Conservation (phyloP, 306 rosid species). For the Dryas drummondii region DNA sequence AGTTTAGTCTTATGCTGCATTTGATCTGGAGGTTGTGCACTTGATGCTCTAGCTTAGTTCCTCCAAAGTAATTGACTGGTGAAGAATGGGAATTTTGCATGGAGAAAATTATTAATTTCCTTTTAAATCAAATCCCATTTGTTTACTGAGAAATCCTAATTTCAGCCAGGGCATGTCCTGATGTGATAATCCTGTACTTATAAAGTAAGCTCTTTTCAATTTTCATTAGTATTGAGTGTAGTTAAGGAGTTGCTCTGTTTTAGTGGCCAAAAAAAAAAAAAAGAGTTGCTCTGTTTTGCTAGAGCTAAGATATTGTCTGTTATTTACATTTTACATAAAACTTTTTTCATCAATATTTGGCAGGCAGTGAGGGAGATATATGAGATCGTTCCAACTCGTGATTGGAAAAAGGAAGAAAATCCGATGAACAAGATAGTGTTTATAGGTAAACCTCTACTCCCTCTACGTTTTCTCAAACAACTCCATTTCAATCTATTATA, state of each 20-base stretch:
- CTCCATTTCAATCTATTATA: neutral
- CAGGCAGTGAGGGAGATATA: conserved; percentile 92
- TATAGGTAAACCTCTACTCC: conserved; percentile 50
- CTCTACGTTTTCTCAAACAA: neutral
- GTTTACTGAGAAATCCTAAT: too few relatives aligned
- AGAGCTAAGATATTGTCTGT: too few relatives aligned
- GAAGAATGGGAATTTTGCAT: neutral
- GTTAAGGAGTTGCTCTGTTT: too few relatives aligned
- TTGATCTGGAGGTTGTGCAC: neutral
- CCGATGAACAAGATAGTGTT: conserved; percentile 79
- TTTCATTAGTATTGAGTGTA: too few relatives aligned
- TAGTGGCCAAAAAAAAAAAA: too few relatives aligned
- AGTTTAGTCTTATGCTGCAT: neutral
- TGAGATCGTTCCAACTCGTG: conserved; percentile 86
- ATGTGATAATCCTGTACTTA: too few relatives aligned
- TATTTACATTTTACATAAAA: neutral
- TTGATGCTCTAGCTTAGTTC: neutral
- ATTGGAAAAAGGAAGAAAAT: conserved; percentile 67
- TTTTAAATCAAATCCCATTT: neutral
- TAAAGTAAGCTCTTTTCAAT: too few relatives aligned
- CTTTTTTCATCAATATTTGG: conserved; percentile 3
- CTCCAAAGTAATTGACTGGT: neutral
- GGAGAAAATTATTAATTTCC: neutral
- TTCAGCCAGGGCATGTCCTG: too few relatives aligned
- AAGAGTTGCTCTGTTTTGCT: too few relatives aligned